Conservation (phyloP, 352 stramenopile genomes). For the Phytophthora citrophthora region DNA sequence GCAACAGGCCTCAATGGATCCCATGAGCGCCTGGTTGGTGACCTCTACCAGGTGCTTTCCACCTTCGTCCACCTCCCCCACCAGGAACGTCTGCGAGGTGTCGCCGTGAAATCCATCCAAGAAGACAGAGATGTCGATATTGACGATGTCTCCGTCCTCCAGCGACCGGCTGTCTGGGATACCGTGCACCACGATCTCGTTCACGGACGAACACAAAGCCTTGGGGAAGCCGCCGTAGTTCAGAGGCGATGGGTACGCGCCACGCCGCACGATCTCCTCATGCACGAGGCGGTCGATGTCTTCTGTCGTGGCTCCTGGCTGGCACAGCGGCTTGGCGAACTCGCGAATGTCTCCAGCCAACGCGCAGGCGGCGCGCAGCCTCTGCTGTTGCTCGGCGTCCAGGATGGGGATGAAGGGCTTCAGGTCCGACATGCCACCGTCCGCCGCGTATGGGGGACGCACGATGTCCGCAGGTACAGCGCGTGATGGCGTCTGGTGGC, state of each 20-base stretch:
- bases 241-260: constrained; percentile 92
- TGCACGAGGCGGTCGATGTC: constrained; percentile 95
- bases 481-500: constrained; percentile 54
- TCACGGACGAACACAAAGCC: constrained; percentile 95
- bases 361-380: constrained; percentile 69
- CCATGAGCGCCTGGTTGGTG: constrained; percentile 84
- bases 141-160: constrained; percentile 95
- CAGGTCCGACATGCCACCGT: constrained; percentile 66
- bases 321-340: constrained; percentile 76
- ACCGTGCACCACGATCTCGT: constrained; percentile 97
- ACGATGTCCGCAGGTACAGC: constrained; percentile 59
- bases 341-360: constrained; percentile 83
- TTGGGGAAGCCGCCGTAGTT: constrained; percentile 96
- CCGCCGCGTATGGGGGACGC: constrained; percentile 70
- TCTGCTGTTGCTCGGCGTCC: constrained; percentile 65
- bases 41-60: constrained; percentile 90
- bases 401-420: constrained; percentile 84
- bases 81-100: constrained; percentile 96
- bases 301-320: constrained; percentile 91
- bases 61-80: constrained; percentile 92
- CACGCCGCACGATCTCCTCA: constrained; percentile 85
- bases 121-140: constrained; percentile 97
- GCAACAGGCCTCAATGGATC: constrained; percentile 90
- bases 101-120: constrained; percentile 97
- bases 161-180: constrained; percentile 94